A percentile compares a stretch with the other conserved stretches of the same genome.
These are phyloP conservation scores for Umbelopsis sp. DNA, from an alignment of 192 early-diverging fungal species.

Conservation along the genomic window DNA sequence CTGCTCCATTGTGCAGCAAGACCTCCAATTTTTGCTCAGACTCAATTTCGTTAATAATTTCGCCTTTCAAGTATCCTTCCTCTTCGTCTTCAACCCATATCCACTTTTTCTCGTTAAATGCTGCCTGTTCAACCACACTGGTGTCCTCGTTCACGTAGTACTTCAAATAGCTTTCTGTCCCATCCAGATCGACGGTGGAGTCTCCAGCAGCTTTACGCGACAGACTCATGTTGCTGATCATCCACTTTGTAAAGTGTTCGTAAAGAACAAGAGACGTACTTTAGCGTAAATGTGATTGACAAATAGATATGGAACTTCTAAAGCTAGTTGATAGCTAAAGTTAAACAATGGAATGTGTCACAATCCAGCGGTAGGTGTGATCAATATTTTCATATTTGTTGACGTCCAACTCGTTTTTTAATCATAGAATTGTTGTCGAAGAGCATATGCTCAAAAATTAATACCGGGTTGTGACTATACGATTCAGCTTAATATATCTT, in stretches of 20 bases:
- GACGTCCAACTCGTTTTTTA: neutral
- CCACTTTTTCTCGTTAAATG: slow-evolving; percentile 92
- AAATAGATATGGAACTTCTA: no score
- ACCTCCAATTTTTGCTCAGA: slow-evolving; percentile 69
- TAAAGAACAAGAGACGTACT: no score
- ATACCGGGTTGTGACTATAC: neutral
- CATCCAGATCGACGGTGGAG: no score
- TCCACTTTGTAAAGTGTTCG: no score
- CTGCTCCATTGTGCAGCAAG: slow-evolving; percentile 73
- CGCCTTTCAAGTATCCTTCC: slow-evolving; percentile 84
- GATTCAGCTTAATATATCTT: neutral
- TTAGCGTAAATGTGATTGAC: no score
- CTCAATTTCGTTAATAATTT: slow-evolving; percentile 67
- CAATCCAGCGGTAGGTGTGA: neutral
- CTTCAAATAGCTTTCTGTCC: no score
- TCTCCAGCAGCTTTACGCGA: neutral
- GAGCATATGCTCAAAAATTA: no score
- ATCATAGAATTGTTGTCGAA: no score
- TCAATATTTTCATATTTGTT: neutral
- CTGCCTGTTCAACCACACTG: slow-evolving; percentile 64
- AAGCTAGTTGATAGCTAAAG: neutral
- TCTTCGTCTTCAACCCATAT: slow-evolving; percentile 92
- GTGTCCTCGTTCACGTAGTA: slow-evolving; percentile 25
- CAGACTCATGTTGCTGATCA: neutral
- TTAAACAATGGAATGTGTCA: slow-evolving; percentile 1